Evolutionary conservation across 1,284 basidiomycete genomes (phyloP).

Genomic region (Mycena citricolor): DNA sequence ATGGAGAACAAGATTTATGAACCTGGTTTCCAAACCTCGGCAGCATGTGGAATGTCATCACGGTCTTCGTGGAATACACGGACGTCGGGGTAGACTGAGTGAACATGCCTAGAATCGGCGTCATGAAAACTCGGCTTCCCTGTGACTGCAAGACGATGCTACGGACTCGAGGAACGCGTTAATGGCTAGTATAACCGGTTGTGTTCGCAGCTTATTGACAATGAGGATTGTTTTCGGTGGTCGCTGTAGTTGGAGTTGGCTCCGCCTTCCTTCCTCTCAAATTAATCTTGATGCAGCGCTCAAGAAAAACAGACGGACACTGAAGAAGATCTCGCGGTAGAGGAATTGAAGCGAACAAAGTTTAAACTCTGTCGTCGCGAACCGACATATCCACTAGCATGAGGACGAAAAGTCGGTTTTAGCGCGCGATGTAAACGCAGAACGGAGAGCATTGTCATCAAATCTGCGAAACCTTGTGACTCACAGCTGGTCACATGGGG

Average conservation of each 20-base stretch:
- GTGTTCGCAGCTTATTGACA: conserved; percentile 75
- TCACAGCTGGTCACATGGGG: too few species aligned
- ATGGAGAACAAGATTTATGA: conserved; percentile 20
- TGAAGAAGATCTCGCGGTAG: conserved; percentile 3
- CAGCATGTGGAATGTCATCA: conserved; percentile 63
- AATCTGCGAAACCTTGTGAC: too few species aligned
- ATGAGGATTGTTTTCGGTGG: conserved; percentile 58
- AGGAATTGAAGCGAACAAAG: conserved; percentile 3
- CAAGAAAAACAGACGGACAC: conserved; percentile 27
- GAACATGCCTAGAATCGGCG: conserved; percentile 53
- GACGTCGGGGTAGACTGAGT: conserved; percentile 65
- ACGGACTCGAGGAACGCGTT: conserved; percentile 66
- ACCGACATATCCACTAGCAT: too few species aligned
- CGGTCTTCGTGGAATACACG: conserved; percentile 75
- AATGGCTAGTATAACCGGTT: conserved; percentile 71
- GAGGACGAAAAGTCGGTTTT: too few species aligned
- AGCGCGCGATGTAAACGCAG: too few species aligned
- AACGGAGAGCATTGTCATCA: too few species aligned
- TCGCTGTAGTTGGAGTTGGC: conserved; percentile 28
- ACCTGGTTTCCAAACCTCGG: conserved; percentile 66
- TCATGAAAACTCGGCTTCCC: conserved; percentile 2
- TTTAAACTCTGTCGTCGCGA: too few species aligned
- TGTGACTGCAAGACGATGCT: conserved; percentile 1
- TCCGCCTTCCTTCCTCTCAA: conserved; percentile 38
- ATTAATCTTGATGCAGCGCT: too few species aligned